A percentile compares a stretch with the other conserved stretches of the same genome.
These are phyloP conservation scores for Luffa acutangula DNA, from an alignment of 306 rosid genomes.

Conservation along the genomic window DNA sequence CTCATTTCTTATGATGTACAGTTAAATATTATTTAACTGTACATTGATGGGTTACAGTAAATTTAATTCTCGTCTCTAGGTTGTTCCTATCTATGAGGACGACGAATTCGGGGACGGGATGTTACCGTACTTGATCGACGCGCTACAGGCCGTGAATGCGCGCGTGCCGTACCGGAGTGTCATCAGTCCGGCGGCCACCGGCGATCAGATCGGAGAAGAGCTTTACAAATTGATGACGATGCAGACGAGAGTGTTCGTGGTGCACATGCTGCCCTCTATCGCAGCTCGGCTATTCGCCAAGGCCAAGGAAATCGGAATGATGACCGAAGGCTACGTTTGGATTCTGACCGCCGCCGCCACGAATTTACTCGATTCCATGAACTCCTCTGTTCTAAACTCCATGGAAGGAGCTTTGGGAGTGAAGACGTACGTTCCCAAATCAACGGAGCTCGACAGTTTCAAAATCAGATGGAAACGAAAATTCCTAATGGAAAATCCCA, in stretches of 20 bases:
- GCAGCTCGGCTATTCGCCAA: slow-evolving; percentile 27
- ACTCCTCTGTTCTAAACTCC: slow-evolving; percentile 10
- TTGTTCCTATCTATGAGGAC: slow-evolving; percentile 34
- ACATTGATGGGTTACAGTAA: no score
- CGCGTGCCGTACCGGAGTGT: slow-evolving; percentile 24
- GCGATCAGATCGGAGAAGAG: slow-evolving; percentile 21
- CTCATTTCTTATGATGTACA: no score
- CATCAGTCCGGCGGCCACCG: slow-evolving; percentile 22
- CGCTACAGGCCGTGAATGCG: slow-evolving; percentile 21
- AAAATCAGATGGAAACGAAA: slow-evolving; percentile 28
- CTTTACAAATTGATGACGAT: slow-evolving; percentile 34
- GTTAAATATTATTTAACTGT: no score
- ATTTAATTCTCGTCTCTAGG: background rate
- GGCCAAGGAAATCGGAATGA: slow-evolving; percentile 43
- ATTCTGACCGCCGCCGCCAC: slow-evolving; percentile 28
- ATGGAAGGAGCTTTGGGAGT: slow-evolving; percentile 57
- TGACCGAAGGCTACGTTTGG: slow-evolving; percentile 43
- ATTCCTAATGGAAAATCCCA: slow-evolving; percentile 23
- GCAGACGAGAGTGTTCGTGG: slow-evolving; percentile 43
- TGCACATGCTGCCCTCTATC: slow-evolving; percentile 26
- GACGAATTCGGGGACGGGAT: slow-evolving; percentile 31
- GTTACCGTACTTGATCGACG: slow-evolving; percentile 31
- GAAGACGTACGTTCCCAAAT: slow-evolving; percentile 23
- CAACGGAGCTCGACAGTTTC: slow-evolving; percentile 22
- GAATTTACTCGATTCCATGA: slow-evolving; percentile 6